Conservation (phyloP, 2,329 filamentous ascomycete genomes). For the Alternaria rosae region DNA sequence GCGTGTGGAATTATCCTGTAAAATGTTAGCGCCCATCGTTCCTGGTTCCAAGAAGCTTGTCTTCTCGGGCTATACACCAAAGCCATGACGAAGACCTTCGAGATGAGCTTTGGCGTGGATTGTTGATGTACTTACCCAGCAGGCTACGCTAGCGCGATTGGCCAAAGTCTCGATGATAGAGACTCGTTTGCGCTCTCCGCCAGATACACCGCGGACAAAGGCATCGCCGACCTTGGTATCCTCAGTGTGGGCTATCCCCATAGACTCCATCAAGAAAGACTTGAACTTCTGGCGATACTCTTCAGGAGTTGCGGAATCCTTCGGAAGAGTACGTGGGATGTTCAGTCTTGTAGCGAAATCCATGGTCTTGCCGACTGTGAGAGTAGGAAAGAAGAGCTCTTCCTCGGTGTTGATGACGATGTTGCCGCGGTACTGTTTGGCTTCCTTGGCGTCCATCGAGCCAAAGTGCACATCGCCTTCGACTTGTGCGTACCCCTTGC, state of each 20-base stretch:
- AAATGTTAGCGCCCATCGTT: background rate
- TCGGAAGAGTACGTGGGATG: constrained; percentile 63
- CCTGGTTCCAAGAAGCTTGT: background rate
- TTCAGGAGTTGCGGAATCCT: constrained; percentile 53
- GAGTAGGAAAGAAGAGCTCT: constrained; percentile 60
- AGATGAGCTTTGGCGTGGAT: background rate
- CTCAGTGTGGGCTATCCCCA: constrained; percentile 59
- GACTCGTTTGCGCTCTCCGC: constrained; percentile 73
- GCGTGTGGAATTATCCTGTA: constrained; percentile 51
- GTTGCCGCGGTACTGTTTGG: constrained; percentile 77
- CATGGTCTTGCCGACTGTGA: constrained; percentile 62
- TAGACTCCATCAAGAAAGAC: constrained; percentile 61
- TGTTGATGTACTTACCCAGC: constrained; percentile 38
- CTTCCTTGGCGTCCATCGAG: constrained; percentile 74
- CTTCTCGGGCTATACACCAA: no score
- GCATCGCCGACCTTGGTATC: constrained; percentile 74
- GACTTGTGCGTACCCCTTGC: constrained; percentile 73
- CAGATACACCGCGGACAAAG: constrained; percentile 70
- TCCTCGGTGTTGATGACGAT: constrained; percentile 71
- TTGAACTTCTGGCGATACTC: constrained; percentile 58
- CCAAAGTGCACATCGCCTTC: constrained; percentile 60
- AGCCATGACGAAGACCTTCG: no score
- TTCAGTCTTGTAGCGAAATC: constrained; percentile 66
- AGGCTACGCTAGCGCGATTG: constrained; percentile 64
- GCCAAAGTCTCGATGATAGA: constrained; percentile 72